Conservation (phyloP, 768 basidiomycete species). For the Russula lepida region DNA sequence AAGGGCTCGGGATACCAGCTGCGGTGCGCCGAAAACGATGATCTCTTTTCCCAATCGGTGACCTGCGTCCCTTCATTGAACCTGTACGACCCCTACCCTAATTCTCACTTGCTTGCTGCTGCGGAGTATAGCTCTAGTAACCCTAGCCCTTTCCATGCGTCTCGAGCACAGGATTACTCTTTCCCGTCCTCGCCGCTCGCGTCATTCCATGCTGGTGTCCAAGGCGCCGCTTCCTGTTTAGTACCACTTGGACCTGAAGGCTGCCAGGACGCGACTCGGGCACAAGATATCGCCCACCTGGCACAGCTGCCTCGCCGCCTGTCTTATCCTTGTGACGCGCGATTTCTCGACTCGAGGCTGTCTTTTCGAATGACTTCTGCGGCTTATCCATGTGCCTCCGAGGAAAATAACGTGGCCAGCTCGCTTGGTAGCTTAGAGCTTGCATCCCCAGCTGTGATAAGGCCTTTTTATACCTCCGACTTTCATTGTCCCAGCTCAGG, state of each 20-base stretch:
- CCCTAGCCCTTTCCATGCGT: conserved; percentile 8
- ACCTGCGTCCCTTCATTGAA: background rate
- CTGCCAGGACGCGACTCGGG: background rate
- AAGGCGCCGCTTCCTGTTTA: background rate
- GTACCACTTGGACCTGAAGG: conserved; percentile 2
- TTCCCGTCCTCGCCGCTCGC: conserved; percentile 12
- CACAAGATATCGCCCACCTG: conserved; percentile 2
- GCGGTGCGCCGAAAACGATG: conserved; percentile 2
- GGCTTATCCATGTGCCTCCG: conserved; percentile 1
- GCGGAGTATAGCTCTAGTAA: background rate
- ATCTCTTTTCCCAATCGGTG: background rate
- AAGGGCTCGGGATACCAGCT: background rate
- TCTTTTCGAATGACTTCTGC: conserved; percentile 2
- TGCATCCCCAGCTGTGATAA: conserved; percentile 19
- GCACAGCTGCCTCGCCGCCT: conserved; percentile 17
- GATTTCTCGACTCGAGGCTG: background rate
- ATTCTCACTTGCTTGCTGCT: background rate
- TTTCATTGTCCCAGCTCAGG: background rate
- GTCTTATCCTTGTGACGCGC: conserved; percentile 14
- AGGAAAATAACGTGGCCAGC: conserved; percentile 11
- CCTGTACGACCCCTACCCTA: background rate
- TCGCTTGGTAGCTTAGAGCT: conserved; percentile 12
- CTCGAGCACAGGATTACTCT: conserved; percentile 11
- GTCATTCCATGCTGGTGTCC: background rate
- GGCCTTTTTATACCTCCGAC: conserved; percentile 13